Percentiles rank a stretch among this genome's conserved stretches.
These are phyloP conservation scores for Umbelopsis ramanniana DNA, from an alignment of 192 early-diverging fungal species.

Conservation along the genomic window DNA sequence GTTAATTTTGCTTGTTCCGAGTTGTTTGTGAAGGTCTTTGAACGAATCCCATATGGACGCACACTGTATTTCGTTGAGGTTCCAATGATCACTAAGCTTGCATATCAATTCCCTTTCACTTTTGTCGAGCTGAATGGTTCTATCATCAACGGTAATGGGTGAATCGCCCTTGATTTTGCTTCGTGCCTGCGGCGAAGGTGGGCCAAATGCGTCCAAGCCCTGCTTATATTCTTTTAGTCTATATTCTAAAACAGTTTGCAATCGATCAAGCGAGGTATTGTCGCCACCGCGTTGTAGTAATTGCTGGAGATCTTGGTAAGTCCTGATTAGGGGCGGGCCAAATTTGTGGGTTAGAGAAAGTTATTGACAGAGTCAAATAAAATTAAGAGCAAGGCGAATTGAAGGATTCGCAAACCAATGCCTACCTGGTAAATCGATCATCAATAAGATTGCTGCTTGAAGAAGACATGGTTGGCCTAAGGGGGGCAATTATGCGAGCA, in stretches of 20 bases:
- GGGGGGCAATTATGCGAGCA: background rate
- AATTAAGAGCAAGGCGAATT: background rate
- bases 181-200: slow-evolving; percentile 38
- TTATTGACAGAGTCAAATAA: background rate
- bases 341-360: background rate
- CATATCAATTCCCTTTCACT: slow-evolving; percentile 45
- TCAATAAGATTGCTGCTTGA: background rate
- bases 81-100: slow-evolving; percentile 40
- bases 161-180: slow-evolving; percentile 36
- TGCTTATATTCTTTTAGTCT: slow-evolving; percentile 32
- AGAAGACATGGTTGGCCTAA: slow-evolving; percentile 10
- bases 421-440: slow-evolving; percentile 13
- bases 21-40: slow-evolving; percentile 17
- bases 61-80: slow-evolving; percentile 48
- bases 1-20: background rate
- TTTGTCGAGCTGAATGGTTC: slow-evolving; percentile 38
- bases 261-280: slow-evolving; percentile 15
- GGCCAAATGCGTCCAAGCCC: slow-evolving; percentile 45
- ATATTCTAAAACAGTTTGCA: slow-evolving; percentile 40
- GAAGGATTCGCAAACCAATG: background rate
- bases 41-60: slow-evolving; percentile 30
- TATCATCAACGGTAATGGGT: slow-evolving; percentile 28
- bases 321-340: background rate
- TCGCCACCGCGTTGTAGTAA: slow-evolving; percentile 30
- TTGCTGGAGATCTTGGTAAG: slow-evolving; percentile 13